phyloP scores from a whole-genome alignment of 2,329 filamentous ascomycete species.

The Aschersonia sp. region DNA sequence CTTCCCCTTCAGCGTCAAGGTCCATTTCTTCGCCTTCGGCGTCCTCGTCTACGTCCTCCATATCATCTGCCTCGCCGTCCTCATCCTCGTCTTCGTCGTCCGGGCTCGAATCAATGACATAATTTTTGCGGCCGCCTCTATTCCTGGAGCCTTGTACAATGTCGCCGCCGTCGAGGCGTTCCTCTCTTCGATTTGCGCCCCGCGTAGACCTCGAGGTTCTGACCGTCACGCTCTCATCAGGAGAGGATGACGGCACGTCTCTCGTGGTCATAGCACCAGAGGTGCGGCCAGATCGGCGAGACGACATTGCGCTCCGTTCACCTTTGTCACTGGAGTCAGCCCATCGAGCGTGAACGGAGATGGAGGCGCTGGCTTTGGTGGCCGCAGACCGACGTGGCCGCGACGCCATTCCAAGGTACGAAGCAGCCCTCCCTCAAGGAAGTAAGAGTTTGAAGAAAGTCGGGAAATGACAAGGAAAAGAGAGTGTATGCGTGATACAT shows the following conservation, averaged over 20 bases:
- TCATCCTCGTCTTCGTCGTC: slow-evolving; percentile 29
- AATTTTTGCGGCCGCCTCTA: slow-evolving; percentile 42
- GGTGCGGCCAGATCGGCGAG: slow-evolving; percentile 34
- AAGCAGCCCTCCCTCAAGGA: background rate
- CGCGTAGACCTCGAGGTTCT: slow-evolving; percentile 36
- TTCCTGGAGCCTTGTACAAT: slow-evolving; percentile 37
- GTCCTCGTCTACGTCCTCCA: slow-evolving; percentile 27
- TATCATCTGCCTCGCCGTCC: slow-evolving; percentile 20
- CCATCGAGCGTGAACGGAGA: slow-evolving; percentile 26
- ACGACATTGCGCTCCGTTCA: slow-evolving; percentile 31
- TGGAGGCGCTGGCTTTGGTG: slow-evolving; percentile 25
- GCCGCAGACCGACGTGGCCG: slow-evolving; percentile 32
- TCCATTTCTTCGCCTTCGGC: slow-evolving; percentile 22
- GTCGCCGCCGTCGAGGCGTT: slow-evolving; percentile 28
- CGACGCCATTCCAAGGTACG: slow-evolving; percentile 23
- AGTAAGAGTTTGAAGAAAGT: background rate
- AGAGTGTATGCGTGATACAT: background rate
- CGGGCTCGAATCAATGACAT: slow-evolving; percentile 41
- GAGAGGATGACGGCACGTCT: slow-evolving; percentile 31
- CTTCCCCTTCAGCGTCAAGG: slow-evolving; percentile 24
- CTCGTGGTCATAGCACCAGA: slow-evolving; percentile 26
- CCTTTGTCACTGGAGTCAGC: slow-evolving; percentile 22
- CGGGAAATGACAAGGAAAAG: background rate
- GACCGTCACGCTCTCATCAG: slow-evolving; percentile 34
- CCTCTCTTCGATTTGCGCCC: slow-evolving; percentile 20